Evolutionary conservation across 2,329 filamentous ascomycete species (phyloP).

Genomic region (Aspergillus tubingensis): DNA sequence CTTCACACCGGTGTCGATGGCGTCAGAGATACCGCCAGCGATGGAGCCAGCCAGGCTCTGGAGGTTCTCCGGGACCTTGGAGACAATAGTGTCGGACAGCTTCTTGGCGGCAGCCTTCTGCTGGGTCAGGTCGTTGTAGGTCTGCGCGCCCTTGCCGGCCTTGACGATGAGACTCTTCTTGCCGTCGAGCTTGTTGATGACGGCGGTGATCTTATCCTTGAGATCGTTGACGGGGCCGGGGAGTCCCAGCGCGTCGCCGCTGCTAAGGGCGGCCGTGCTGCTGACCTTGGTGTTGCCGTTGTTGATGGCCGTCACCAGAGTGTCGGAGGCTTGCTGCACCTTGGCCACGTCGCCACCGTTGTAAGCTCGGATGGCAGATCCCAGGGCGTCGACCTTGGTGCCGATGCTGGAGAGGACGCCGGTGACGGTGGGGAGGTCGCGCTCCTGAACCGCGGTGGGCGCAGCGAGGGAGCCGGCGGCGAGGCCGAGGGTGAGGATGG

Average conservation of each 20-base stretch:
- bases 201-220: slow-evolving; percentile 9
- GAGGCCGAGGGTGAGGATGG: slow-evolving; percentile 10
- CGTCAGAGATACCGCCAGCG: slow-evolving; percentile 1
- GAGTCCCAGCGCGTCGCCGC: slow-evolving; percentile 17
- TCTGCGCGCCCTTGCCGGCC: slow-evolving; percentile 13
- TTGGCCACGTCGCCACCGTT: slow-evolving; percentile 12
- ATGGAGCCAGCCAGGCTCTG: slow-evolving; percentile 3
- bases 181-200: slow-evolving; percentile 8
- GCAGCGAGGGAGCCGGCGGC: slow-evolving; percentile 14
- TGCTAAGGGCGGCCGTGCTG: slow-evolving; percentile 3
- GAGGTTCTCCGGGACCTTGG: slow-evolving; percentile 9
- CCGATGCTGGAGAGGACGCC: slow-evolving; percentile 16
- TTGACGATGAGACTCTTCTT: slow-evolving; percentile 11
- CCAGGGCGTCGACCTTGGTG: slow-evolving; percentile 16
- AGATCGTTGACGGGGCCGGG: slow-evolving; percentile 17
- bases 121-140: slow-evolving; percentile 9
- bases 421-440: slow-evolving; percentile 16
- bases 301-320: slow-evolving; percentile 17
- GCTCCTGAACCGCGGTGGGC: slow-evolving; percentile 11
- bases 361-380: slow-evolving; percentile 12
- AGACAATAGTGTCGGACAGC: slow-evolving; percentile 5
- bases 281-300: slow-evolving; percentile 14
- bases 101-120: slow-evolving; percentile 10
- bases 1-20: slow-evolving; percentile 5
- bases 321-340: slow-evolving; percentile 12